Evolutionary conservation across 139 green algal genomes (phyloP), one percentile per base, ranked within the genome.

Genomic region (Chlorokybus atmophyticus): DNA sequence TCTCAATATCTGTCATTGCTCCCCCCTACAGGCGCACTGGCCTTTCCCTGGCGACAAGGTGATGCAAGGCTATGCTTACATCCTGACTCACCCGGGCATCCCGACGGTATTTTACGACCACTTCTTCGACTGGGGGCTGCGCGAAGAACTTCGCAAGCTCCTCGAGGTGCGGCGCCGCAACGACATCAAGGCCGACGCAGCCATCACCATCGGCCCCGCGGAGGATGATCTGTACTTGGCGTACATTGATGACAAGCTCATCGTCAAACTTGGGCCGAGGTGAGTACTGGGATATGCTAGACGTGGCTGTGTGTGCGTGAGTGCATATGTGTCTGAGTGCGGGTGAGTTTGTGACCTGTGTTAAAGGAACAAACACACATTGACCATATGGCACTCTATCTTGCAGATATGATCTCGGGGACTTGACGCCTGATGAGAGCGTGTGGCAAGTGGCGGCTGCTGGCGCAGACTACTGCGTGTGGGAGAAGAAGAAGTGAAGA

Each of bases 31-130:
- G 59, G 29, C 26, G 21, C 59, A 66, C 48, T 66, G 59, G 59
- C 59, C 59, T 3, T 66, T 66, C 35, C 59, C 59, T 23, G 24
- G 27, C 4, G 40, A 63, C 10, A 6, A 30, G 25, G 26, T 57
- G 50, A 10, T 7, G 29, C 39, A 73, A 35, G 73, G 73, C 32
- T 80, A 80, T 60, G 55, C 47, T 17, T 80, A 80, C 64, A 73
- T 80, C 32, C 60, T 80, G 27, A 80, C 73, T 32, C 73, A 80
- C 55, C 73, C 73, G 47, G 54, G 54, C 32, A 61, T 39, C 42
- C 75, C 75, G 3, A 61, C 64, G 3, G 60, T 82, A 28, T 82
- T 82, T 51, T 81, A 59, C 38, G 73, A 80, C 49, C 75, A 82
- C 60, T 31, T 68, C 35, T 79, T 64, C 35, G 59, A 75, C n/a